These are phyloP conservation scores for Sugiyamaella marilandica DNA, from an alignment of 805 yeast genomes.

Conservation along the genomic window DNA sequence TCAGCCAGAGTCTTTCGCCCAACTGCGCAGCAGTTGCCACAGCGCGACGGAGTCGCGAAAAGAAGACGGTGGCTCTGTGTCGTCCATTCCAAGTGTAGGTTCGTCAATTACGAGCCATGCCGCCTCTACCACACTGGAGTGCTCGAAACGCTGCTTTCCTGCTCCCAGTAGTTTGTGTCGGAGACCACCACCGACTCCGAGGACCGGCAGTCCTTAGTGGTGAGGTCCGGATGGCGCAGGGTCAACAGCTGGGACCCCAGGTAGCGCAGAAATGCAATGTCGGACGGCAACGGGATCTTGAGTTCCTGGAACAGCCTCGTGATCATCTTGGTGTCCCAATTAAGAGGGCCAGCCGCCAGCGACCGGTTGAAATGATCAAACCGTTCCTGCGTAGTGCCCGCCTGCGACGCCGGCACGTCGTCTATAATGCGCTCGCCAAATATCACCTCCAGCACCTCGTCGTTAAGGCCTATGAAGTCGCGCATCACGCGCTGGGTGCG, in stretches of 20 bases:
- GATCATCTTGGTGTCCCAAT: conserved; percentile 20
- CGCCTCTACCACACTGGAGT: conserved; percentile 16
- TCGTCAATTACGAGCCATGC: not conserved
- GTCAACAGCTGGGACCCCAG: conserved; percentile 9
- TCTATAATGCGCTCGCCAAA: conserved; percentile 28
- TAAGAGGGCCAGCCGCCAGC: conserved; percentile 14
- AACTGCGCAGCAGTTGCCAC: no score
- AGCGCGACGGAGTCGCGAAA: no score
- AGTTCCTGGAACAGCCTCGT: conserved; percentile 13
- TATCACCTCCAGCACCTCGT: conserved; percentile 34
- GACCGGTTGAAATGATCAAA: conserved; percentile 17
- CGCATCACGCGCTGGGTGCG: conserved; percentile 24
- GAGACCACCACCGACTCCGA: not conserved
- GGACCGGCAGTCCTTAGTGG: not conserved
- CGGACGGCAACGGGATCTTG: conserved; percentile 13
- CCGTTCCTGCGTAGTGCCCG: not conserved
- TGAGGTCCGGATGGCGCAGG: conserved; percentile 6
- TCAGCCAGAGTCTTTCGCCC: no score
- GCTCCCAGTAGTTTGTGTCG: conserved; percentile 15
- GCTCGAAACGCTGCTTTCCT: conserved; percentile 14
- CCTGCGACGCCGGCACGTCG: not conserved
- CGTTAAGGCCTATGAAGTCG: conserved; percentile 33
- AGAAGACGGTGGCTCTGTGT: no score
- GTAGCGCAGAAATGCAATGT: conserved; percentile 14
- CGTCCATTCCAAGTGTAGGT: no score